Evolutionary conservation across 129 eudicot species (phyloP).

Genomic region (Artemisia argyi): DNA sequence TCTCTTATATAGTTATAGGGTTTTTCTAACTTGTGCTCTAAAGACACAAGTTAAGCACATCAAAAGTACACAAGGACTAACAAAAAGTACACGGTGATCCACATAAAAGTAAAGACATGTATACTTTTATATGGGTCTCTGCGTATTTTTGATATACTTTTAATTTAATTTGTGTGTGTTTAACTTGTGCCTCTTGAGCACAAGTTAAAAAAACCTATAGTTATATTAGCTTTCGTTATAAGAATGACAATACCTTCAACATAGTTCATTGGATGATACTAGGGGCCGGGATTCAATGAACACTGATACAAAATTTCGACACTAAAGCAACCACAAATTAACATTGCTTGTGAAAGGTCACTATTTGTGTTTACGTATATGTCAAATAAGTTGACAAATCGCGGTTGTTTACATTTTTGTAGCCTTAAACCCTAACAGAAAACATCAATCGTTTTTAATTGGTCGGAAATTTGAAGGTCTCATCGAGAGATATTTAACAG

Average conservation of each 20-base stretch:
- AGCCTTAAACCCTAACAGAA: neutral
- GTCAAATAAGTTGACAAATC: slow-evolving; percentile 24
- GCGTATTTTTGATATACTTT: no score
- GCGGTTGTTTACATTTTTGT: neutral
- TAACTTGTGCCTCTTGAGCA: no score
- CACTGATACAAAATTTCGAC: neutral
- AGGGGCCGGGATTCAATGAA: slow-evolving; percentile 12
- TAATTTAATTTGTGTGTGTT: no score
- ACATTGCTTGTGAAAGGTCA: slow-evolving; percentile 7
- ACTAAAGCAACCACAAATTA: slow-evolving; percentile 18
- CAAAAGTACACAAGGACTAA: no score
- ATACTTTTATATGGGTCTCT: no score
- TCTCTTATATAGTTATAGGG: no score
- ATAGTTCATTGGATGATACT: neutral
- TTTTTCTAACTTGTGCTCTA: no score
- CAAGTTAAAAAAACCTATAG: no score
- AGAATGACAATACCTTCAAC: neutral
- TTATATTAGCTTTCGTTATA: neutral
- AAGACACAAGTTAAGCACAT: no score
- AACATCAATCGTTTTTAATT: slow-evolving; percentile 3
- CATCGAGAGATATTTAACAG: neutral
- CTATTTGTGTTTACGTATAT: neutral
- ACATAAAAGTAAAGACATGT: no score
- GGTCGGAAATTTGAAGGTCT: neutral
- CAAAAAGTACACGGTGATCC: no score